Evolutionary conservation across 345 rosid genomes (phyloP), one percentile per base, ranked within the genome.

Genomic region (thale cress (Arabidopsis thaliana)): DNA sequence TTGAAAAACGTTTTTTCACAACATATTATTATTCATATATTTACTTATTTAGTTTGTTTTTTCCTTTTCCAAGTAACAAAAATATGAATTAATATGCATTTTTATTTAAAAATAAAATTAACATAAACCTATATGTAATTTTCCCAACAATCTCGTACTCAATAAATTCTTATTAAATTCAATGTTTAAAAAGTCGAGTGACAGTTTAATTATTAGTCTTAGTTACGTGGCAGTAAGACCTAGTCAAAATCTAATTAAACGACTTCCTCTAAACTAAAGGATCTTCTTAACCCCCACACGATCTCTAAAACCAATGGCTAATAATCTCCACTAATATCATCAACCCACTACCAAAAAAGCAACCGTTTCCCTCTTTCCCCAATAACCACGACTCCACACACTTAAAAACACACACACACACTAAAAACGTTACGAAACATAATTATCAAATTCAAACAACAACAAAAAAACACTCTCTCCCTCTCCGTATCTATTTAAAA

Each of bases 231-330:
- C 13, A 65, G 16, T 67, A 23, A 33, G 74, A 61, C 57, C 49
- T 30, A 11, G 64, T 76, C 79, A 69, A 61, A 76, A 76, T 60
- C 69, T 33, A 40, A 40, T 30, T 11, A 20, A 61, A 76, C 79
- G 16, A 61, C 64, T 61, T 69, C 13, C 52, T 42, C 79, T 68
- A 68, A 68, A 59, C 38, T 50, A 22, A 68, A 67, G 63, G 61
- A 51, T 74, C 67, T 48, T 57, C 59, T 65, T 48, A 74, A 75
- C 59, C 65, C 56, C 14, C 57, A 44, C 71, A 74, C 78, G 72
- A 46, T 63, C 42, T 75, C 44, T 9, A 51, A 51, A 49, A 32
- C 36, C 8, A 75, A 5, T 50, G 55, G 14, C 56, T 59, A 74
- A 59, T 51, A 65, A 57, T 66, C 40, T 46, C 72, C 60, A 66